Percentiles rank a stretch among this genome's conserved stretches.
Evolutionary conservation across 1,139 yeast species (phyloP).

Genomic region (Sugiyamaella grinbergsii): DNA sequence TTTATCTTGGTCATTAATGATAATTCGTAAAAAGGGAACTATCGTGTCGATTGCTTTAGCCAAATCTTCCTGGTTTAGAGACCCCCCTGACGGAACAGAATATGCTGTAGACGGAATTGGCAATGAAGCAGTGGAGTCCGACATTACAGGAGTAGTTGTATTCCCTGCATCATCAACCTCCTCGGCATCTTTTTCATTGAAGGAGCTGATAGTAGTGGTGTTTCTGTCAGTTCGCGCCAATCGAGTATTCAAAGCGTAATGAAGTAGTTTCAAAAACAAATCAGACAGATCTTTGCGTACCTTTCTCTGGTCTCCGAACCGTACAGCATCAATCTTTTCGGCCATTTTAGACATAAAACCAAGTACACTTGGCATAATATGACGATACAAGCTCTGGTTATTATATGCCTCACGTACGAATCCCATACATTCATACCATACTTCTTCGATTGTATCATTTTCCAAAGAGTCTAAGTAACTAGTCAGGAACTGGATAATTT

Average conservation of each 20-base stretch:
- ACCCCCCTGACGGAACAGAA: not conserved
- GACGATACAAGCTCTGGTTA: slow-evolving; percentile 53
- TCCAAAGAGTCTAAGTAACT: slow-evolving; percentile 66
- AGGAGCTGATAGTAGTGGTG: not conserved
- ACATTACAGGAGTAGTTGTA: slow-evolving; percentile 13
- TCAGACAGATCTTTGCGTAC: slow-evolving; percentile 69
- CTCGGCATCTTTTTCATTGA: slow-evolving; percentile 24
- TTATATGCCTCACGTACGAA: slow-evolving; percentile 62
- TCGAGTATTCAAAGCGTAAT: slow-evolving; percentile 44
- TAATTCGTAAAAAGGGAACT: slow-evolving; percentile 46
- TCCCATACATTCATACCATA: slow-evolving; percentile 59
- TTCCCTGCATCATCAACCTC: slow-evolving; percentile 2
- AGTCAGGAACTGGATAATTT: slow-evolving; percentile 55
- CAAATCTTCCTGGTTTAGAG: slow-evolving; percentile 43
- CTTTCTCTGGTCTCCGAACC: slow-evolving; percentile 63
- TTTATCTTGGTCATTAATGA: slow-evolving; percentile 54
- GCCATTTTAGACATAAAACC: slow-evolving; percentile 55
- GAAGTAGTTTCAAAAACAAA: slow-evolving; percentile 57
- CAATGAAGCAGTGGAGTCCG: slow-evolving; percentile 21
- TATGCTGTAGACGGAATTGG: not conserved
- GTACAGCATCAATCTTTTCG: slow-evolving; percentile 56
- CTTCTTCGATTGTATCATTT: slow-evolving; percentile 72
- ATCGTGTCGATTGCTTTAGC: slow-evolving; percentile 45
- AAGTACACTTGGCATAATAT: slow-evolving; percentile 55
- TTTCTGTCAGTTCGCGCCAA: slow-evolving; percentile 13